Evolutionary conservation across 2,329 filamentous ascomycete genomes (phyloP).

Genomic region (Colletotrichum zoysiae): DNA sequence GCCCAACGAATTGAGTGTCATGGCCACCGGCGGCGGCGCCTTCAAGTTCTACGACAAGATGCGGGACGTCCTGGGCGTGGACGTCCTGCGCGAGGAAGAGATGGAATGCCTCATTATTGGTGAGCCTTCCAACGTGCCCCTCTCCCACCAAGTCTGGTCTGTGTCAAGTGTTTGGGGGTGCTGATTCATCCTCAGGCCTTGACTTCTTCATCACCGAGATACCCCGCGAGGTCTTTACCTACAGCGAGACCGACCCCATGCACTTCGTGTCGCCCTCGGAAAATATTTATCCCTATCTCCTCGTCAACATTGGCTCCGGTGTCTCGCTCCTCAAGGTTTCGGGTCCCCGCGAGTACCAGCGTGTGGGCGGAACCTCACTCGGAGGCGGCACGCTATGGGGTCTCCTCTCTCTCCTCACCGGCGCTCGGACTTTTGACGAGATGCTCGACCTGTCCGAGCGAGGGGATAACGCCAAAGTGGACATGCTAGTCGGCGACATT

Average conservation of each 20-base stretch:
- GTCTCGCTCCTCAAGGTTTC: conserved; percentile 98
- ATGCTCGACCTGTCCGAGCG: conserved; percentile 93
- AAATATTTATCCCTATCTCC: conserved; percentile 91
- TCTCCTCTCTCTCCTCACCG: conserved; percentile 88
- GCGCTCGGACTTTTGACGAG: conserved; percentile 95
- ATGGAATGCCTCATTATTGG: conserved; percentile 99
- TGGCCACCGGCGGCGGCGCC: conserved; percentile 95
- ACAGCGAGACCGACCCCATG: conserved; percentile 92
- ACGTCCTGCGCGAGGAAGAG: conserved; percentile 93
- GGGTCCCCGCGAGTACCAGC: conserved; percentile 85
- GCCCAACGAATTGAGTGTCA: conserved; percentile 83
- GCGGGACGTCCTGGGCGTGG: conserved; percentile 83
- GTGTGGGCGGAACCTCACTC: conserved; percentile 93
- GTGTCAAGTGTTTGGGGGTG: background rate
- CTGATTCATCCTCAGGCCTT: conserved; percentile 70
- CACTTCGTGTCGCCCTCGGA: conserved; percentile 85
- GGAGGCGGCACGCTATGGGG: conserved; percentile 99
- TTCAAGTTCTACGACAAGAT: conserved; percentile 98
- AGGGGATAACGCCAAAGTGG: conserved; percentile 92
- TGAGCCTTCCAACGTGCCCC: conserved; percentile 53
- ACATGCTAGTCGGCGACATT: conserved; percentile 98
- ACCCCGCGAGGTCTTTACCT: conserved; percentile 95
- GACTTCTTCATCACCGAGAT: conserved; percentile 99
- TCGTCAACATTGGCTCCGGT: conserved; percentile 98
- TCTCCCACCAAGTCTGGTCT: background rate